A percentile compares a stretch with the other conserved stretches of the same genome.
These are phyloP conservation scores for Lactifluus subvellereus DNA, from an alignment of 768 basidiomycete species.

Conservation along the genomic window DNA sequence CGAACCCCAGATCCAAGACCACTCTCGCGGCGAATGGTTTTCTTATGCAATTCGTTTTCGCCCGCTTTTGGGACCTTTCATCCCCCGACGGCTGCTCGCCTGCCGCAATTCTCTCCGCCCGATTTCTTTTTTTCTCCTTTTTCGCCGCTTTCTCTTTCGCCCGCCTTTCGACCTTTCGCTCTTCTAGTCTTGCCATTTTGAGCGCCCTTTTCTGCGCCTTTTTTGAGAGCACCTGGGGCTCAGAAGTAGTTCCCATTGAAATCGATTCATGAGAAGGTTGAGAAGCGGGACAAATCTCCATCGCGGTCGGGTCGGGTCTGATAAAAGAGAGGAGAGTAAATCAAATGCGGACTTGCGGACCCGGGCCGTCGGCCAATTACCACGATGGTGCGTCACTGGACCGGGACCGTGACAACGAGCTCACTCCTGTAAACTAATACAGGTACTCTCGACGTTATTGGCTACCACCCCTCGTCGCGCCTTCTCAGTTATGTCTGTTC, in stretches of 20 bases:
- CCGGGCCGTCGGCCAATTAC: neutral
- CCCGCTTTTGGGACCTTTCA: constrained; percentile 33
- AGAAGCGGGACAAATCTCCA: neutral
- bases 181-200: constrained; percentile 61
- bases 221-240: constrained; percentile 50
- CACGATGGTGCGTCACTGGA: too few relatives aligned
- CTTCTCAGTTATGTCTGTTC: constrained; percentile 8
- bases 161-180: constrained; percentile 65
- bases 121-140: constrained; percentile 63
- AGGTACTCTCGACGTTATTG: neutral
- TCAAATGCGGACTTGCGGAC: constrained; percentile 9
- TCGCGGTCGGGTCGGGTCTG: neutral
- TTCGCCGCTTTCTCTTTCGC: constrained; percentile 71
- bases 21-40: constrained; percentile 49
- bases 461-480: neutral
- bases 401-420: neutral
- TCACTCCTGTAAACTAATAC: neutral
- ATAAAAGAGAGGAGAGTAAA: neutral
- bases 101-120: constrained; percentile 55
- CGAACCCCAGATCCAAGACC: constrained; percentile 86
- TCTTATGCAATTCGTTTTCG: constrained; percentile 26
- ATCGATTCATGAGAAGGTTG: neutral
- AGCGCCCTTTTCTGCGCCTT: constrained; percentile 71
- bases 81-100: constrained; percentile 50
- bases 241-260: neutral